phyloP scores from a whole-genome alignment of 768 basidiomycete genomes.

The Dentipellis sp. region DNA sequence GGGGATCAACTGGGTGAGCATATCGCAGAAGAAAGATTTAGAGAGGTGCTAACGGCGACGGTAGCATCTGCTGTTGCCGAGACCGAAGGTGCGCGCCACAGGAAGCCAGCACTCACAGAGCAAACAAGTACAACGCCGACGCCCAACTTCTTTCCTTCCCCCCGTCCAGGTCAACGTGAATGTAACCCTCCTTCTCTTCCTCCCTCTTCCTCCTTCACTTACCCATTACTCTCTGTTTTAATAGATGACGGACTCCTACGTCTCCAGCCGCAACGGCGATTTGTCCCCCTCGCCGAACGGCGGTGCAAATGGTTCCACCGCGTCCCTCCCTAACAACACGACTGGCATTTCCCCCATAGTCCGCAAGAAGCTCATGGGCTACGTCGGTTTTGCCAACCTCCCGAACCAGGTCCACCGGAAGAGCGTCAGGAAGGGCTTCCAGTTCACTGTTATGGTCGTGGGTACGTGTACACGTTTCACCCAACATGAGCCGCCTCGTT shows the following conservation, averaged over 20 bases:
- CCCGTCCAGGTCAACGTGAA: conserved; percentile 40
- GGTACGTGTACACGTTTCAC: conserved; percentile 48
- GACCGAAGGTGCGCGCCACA: conserved; percentile 23
- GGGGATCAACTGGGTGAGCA: neutral
- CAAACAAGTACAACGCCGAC: conserved; percentile 24
- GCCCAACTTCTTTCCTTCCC: conserved; percentile 32
- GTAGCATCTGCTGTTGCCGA: conserved; percentile 41
- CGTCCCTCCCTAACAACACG: conserved; percentile 35
- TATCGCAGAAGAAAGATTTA: neutral
- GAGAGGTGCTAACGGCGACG: neutral
- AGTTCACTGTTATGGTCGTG: conserved; percentile 98
- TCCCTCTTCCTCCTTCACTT: conserved; percentile 15
- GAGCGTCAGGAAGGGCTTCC: conserved; percentile 96
- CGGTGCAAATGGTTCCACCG: conserved; percentile 51
- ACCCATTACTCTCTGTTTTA: conserved; percentile 12
- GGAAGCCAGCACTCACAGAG: conserved; percentile 19
- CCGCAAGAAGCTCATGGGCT: conserved; percentile 92
- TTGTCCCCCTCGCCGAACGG: conserved; percentile 45
- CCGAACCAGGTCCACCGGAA: conserved; percentile 99
- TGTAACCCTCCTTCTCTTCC: conserved; percentile 16
- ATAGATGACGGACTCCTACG: conserved; percentile 72
- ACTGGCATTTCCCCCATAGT: conserved; percentile 31
- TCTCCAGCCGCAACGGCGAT: conserved; percentile 59
- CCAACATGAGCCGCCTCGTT: conserved; percentile 5
- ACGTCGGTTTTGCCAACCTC: conserved; percentile 94